Percentiles rank a stretch among this genome's conserved stretches.
phyloP scores from a whole-genome alignment of 345 rosid genomes.

The Punica granatum region DNA sequence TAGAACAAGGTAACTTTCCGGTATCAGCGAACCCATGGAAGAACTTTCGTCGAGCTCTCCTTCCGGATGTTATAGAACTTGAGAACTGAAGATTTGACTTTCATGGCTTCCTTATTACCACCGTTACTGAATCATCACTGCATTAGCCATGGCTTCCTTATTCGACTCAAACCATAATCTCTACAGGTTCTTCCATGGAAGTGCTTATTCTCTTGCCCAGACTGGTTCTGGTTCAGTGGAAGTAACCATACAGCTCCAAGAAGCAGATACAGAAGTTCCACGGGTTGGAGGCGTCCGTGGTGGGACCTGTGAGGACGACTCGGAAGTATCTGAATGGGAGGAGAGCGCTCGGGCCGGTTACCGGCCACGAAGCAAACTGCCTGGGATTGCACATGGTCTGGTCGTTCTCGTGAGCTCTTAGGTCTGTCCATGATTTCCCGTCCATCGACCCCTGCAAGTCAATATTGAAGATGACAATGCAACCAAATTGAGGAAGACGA shows the following conservation, averaged over 20 bases:
- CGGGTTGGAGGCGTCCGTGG: slow-evolving; percentile 54
- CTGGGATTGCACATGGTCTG: slow-evolving; percentile 71
- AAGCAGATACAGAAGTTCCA: slow-evolving; percentile 85
- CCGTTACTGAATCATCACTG: too few species aligned
- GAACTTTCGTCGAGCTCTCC: too few species aligned
- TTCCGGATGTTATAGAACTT: too few species aligned
- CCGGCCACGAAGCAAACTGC: slow-evolving; percentile 82
- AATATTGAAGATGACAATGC: background rate
- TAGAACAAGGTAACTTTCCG: too few species aligned
- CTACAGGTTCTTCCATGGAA: too few species aligned
- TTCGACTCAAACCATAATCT: too few species aligned
- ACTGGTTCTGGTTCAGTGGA: slow-evolving; percentile 30
- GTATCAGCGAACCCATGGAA: too few species aligned
- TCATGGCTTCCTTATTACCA: too few species aligned
- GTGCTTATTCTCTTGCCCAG: too few species aligned
- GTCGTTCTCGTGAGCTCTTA: slow-evolving; percentile 71
- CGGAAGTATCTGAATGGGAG: slow-evolving; percentile 79
- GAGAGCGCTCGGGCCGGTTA: slow-evolving; percentile 59
- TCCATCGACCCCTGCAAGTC: slow-evolving; percentile 61
- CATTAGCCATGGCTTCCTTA: too few species aligned
- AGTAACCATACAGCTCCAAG: slow-evolving; percentile 83
- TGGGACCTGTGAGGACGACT: slow-evolving; percentile 59
- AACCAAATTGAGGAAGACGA: background rate
- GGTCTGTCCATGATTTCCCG: slow-evolving; percentile 63
- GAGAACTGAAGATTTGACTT: too few species aligned